A percentile compares a stretch with the other conserved stretches of the same genome.
Conservation (phyloP, 495 filamentous ascomycete species). For the Echria macrotheca region DNA sequence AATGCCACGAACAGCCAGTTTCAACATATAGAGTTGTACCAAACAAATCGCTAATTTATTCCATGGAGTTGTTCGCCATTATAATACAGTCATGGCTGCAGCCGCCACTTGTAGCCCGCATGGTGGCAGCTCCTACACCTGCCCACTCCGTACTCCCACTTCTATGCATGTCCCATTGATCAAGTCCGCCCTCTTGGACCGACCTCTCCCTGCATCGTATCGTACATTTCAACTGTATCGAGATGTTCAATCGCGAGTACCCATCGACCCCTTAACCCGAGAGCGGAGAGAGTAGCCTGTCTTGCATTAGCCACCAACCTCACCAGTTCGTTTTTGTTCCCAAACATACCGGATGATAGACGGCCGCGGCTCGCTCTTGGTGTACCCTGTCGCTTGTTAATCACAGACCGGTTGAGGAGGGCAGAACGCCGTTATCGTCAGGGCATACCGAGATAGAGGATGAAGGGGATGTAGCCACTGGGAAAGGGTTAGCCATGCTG, state of each 20-base stretch:
- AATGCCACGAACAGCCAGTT: too few species aligned
- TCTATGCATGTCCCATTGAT: neutral
- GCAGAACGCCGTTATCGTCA: too few species aligned
- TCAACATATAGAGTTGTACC: too few species aligned
- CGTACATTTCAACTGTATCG: slow-evolving; percentile 11
- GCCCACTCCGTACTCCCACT: neutral
- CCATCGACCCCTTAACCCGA: slow-evolving; percentile 35
- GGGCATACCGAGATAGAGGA: slow-evolving; percentile 86
- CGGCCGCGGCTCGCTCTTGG: slow-evolving; percentile 84
- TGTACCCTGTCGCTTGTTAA: slow-evolving; percentile 83
- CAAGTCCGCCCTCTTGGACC: neutral
- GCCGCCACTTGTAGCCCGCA: neutral
- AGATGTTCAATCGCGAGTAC: too few species aligned
- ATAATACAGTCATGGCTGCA: slow-evolving; percentile 1
- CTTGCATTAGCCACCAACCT: too few species aligned
- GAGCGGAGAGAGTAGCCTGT: slow-evolving; percentile 68
- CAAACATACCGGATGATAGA: slow-evolving; percentile 86
- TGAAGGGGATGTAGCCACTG: slow-evolving; percentile 93
- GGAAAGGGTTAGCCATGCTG: slow-evolving; percentile 29
- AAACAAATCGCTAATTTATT: too few species aligned
- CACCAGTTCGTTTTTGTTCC: too few species aligned
- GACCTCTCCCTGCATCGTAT: slow-evolving; percentile 8
- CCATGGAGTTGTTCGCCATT: slow-evolving; percentile 7
- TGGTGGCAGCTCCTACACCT: neutral
- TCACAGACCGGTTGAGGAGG: too few species aligned